phyloP scores from a whole-genome alignment of 2,329 filamentous ascomycete genomes.

The Rutstroemia sp. region DNA sequence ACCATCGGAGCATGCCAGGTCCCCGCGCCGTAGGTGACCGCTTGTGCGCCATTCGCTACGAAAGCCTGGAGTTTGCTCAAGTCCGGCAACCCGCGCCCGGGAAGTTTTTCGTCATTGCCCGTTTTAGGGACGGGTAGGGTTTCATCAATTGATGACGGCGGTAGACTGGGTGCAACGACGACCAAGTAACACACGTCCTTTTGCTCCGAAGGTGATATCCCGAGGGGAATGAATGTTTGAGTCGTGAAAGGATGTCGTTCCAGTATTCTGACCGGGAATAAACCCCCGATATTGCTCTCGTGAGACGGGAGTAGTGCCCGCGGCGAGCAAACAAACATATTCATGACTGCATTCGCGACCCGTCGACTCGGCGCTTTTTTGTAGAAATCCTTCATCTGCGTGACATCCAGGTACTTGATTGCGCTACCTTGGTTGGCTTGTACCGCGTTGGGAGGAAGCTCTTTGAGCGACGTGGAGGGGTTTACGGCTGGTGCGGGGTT shows the following conservation, averaged over 20 bases:
- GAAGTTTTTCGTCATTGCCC: conserved; percentile 10
- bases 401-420: conserved; percentile 77
- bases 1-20: conserved; percentile 98
- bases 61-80: conserved; percentile 66
- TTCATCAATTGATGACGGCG: conserved; percentile 33
- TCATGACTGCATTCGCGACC: conserved; percentile 60
- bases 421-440: conserved; percentile 81
- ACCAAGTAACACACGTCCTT: conserved; percentile 62
- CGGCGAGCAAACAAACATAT: conserved; percentile 81
- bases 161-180: conserved; percentile 75
- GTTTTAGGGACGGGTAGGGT: conserved; percentile 33
- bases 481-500: conserved; percentile 58
- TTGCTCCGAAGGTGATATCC: conserved; percentile 38
- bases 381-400: conserved; percentile 67
- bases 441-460: conserved; percentile 39
- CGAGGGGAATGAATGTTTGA: conserved; percentile 84
- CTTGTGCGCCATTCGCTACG: conserved; percentile 67
- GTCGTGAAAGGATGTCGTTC: conserved; percentile 92
- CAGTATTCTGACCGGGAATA: conserved; percentile 65
- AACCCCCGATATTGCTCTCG: conserved; percentile 16
- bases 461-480: conserved; percentile 34
- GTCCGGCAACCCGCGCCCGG: conserved; percentile 53
- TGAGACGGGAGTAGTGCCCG: conserved; percentile 41
- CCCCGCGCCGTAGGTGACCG: conserved; percentile 83
- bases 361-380: conserved; percentile 51